Base-by-base conservation (phyloP, 2,329 filamentous ascomycete species). In the Colletotrichum spaethianum region DNA sequence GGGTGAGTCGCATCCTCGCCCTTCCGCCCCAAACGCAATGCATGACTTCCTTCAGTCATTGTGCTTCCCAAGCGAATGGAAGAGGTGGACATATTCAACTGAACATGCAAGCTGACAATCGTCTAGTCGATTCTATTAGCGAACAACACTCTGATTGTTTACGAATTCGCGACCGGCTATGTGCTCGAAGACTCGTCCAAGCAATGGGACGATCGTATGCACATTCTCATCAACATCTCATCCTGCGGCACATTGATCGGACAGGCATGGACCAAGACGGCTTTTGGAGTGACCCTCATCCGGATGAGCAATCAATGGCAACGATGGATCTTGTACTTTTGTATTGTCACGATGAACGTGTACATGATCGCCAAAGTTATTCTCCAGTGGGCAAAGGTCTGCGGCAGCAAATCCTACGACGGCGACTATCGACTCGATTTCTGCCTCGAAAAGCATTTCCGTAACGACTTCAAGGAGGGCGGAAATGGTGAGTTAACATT, bases 131-230 rank as follows among this genome's bases (percentile, higher is more conserved):
- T 87, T 4, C 79, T 86, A 4, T 77, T 85, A n/a, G 76, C 78
- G 46, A 87, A 85, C 76, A 82, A 88, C 72, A 82, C 77, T 59
- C 75, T 88, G 20, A 87, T 87, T 65, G 76, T 84, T 1, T 74
- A 83, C 59, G 79, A 88, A 70, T 88, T 85, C 67, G 84, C 83
- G 8, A 87, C 83, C 9, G 86, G 86, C 62, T 88, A 88, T 72
- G 82, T 86, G 1, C 77, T 81, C 44, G 64, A 80, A 36, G 74
- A 80, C 72, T 79, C 79, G 6, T 76, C 79, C 1, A 76, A 84
- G n/a, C 75, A 79, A 23, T 88, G 86, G 86, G 83, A 85, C 70
- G 85, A 87, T 73, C 82, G 82, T 65, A 88, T 88, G 86, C 85
- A 86, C 75, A 87, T 88, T 20, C 74, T 88, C 67, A 87, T 88